These are phyloP conservation scores for Sclerotinia sclerotiorum DNA, from an alignment of 2,329 filamentous ascomycete species.

Conservation along the genomic window DNA sequence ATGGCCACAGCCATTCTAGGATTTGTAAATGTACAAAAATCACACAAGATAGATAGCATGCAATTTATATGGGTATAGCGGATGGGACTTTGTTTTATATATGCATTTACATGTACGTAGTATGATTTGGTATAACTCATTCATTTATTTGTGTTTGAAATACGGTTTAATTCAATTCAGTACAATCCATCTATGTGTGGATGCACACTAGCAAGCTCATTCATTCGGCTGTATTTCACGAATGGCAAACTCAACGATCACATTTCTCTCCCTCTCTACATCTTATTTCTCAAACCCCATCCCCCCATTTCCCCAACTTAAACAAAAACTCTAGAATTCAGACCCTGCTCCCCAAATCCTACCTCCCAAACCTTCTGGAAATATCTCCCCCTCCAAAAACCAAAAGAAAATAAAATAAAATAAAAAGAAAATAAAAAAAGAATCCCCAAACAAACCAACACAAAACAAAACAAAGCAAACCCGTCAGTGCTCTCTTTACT, in stretches of 20 bases:
- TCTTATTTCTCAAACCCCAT: background rate
- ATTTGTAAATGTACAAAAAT: conserved; percentile 6
- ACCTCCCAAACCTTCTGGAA: too few species aligned
- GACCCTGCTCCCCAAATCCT: too few species aligned
- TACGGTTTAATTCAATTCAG: background rate
- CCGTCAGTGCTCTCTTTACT: conserved; percentile 41
- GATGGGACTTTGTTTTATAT: background rate
- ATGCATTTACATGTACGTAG: background rate
- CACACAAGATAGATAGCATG: conserved; percentile 5
- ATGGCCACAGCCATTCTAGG: conserved; percentile 6
- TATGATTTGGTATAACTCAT: background rate
- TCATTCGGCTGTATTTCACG: too few species aligned
- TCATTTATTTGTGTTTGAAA: background rate
- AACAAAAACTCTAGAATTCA: too few species aligned
- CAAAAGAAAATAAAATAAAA: too few species aligned
- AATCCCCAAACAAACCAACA: background rate
- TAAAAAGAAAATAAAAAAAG: too few species aligned
- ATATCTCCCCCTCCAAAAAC: too few species aligned
- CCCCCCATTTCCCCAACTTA: too few species aligned
- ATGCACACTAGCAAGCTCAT: background rate
- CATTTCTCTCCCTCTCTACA: background rate
- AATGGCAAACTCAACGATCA: background rate
- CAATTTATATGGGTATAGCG: background rate
- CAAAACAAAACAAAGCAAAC: conserved; percentile 9
- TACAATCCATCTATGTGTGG: background rate